Conservation (phyloP, 345 rosid genomes). For the Melastoma malabathricum region DNA sequence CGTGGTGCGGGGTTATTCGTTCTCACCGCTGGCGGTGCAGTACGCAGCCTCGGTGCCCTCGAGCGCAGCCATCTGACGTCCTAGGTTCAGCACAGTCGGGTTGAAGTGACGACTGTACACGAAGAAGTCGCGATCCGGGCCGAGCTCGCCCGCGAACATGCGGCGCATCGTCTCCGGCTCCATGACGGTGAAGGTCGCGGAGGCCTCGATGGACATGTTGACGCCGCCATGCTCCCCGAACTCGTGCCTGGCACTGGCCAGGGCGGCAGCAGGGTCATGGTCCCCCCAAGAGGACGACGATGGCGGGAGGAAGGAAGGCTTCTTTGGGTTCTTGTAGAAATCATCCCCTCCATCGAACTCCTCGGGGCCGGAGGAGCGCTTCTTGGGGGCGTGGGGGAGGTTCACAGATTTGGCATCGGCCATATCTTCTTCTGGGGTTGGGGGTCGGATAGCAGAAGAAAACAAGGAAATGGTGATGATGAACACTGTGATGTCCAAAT, state of each 20-base stretch:
- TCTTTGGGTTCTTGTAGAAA: constrained; percentile 24
- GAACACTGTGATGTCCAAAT: no score
- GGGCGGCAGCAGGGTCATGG: constrained; percentile 67
- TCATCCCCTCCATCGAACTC: constrained; percentile 23
- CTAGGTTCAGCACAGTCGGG: constrained; percentile 83
- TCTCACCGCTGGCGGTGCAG: constrained; percentile 87
- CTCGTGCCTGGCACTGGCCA: constrained; percentile 71
- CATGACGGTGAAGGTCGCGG: constrained; percentile 99
- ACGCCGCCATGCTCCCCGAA: constrained; percentile 99
- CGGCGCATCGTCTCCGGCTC: constrained; percentile 92
- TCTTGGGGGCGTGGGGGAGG: constrained; percentile 31
- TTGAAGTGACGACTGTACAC: constrained; percentile 96
- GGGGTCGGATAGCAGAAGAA: no score
- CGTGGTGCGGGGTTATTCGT: background rate
- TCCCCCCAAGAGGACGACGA: constrained; percentile 10
- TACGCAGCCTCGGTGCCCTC: constrained; percentile 98
- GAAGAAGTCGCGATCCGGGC: constrained; percentile 88
- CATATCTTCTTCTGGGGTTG: constrained; percentile 14
- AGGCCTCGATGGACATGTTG: constrained; percentile 97
- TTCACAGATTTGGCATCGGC: constrained; percentile 20
- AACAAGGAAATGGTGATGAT: no score
- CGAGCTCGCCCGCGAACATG: constrained; percentile 90
- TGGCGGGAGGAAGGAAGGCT: constrained; percentile 20
- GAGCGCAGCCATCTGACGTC: constrained; percentile 96
- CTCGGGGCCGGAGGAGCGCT: constrained; percentile 33